These are phyloP conservation scores for Aschersonia sp. DNA, from an alignment of 2,329 filamentous ascomycete genomes.

Conservation along the genomic window DNA sequence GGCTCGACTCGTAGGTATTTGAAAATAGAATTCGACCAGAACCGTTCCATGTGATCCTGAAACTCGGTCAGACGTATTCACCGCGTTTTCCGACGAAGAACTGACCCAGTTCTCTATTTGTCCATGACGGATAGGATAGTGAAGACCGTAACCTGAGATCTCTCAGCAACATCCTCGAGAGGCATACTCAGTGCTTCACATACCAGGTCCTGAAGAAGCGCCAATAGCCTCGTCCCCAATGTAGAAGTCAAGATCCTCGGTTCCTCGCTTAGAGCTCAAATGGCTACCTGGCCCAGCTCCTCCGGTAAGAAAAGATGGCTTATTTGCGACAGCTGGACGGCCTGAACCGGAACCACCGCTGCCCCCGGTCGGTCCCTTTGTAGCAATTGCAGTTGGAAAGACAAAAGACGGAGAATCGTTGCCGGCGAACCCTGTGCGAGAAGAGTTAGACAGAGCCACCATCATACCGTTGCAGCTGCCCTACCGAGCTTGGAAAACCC, in stretches of 20 bases:
- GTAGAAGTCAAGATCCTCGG: conserved; percentile 96
- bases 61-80: conserved; percentile 13
- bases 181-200: conserved; percentile 7
- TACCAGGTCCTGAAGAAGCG: conserved; percentile 70
- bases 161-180: neutral
- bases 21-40: conserved; percentile 99
- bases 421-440: conserved; percentile 72
- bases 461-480: conserved; percentile 10
- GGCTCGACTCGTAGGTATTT: conserved; percentile 97
- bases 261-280: conserved; percentile 82
- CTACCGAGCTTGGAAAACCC: conserved; percentile 97
- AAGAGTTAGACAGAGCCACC: conserved; percentile 10
- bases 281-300: conserved; percentile 64
- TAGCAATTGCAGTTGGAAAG: conserved; percentile 96
- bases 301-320: conserved; percentile 87
- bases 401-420: conserved; percentile 99
- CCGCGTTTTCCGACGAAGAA: neutral
- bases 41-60: conserved; percentile 96
- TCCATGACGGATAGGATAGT: conserved; percentile 94
- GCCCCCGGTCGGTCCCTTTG: conserved; percentile 63
- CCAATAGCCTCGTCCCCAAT: conserved; percentile 92
- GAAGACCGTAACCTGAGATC: conserved; percentile 67
- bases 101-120: conserved; percentile 97
- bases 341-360: conserved; percentile 68
- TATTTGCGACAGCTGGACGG: conserved; percentile 80